These are phyloP conservation scores for Gliomastix tumulicola DNA, from an alignment of 2,329 filamentous ascomycete genomes.

Conservation along the genomic window DNA sequence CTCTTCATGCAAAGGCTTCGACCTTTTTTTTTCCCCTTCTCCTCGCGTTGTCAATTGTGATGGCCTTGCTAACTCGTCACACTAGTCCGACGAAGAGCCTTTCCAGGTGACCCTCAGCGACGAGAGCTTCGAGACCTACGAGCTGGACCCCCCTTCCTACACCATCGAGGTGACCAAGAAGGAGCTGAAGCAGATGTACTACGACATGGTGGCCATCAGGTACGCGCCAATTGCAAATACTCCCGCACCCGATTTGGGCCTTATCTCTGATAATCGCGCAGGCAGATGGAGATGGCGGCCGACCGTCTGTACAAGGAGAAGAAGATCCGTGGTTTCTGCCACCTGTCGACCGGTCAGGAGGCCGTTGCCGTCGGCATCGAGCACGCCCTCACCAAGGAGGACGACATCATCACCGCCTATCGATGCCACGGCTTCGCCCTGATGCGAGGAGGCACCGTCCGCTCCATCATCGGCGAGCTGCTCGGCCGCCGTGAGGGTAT, in stretches of 20 bases:
- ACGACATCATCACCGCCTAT: constrained; percentile 97
- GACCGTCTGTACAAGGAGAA: constrained; percentile 99
- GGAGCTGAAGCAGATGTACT: constrained; percentile 98
- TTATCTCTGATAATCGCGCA: constrained; percentile 32
- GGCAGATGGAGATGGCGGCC: constrained; percentile 99
- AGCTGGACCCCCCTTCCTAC: constrained; percentile 93
- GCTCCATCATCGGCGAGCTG: constrained; percentile 92
- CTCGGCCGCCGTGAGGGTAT: constrained; percentile 94
- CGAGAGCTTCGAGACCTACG: constrained; percentile 99
- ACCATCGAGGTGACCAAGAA: constrained; percentile 92
- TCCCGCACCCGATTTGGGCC: neutral
- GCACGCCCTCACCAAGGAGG: constrained; percentile 83
- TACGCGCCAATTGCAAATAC: constrained; percentile 41
- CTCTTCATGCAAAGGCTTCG: constrained; percentile 1
- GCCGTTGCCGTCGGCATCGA: constrained; percentile 96
- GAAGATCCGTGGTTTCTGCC: constrained; percentile 99
- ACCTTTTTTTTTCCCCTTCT: too few relatives aligned
- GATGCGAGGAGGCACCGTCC: constrained; percentile 88
- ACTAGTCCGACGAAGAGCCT: constrained; percentile 89
- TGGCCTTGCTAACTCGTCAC: too few relatives aligned
- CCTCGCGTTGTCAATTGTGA: too few relatives aligned
- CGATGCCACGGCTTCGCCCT: constrained; percentile 97
- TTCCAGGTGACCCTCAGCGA: constrained; percentile 92
- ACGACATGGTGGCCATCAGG: constrained; percentile 92
- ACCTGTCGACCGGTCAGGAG: constrained; percentile 96